Base-by-base conservation (phyloP, 2,329 filamentous ascomycete species). In the Dactylellina parvicollis region DNA sequence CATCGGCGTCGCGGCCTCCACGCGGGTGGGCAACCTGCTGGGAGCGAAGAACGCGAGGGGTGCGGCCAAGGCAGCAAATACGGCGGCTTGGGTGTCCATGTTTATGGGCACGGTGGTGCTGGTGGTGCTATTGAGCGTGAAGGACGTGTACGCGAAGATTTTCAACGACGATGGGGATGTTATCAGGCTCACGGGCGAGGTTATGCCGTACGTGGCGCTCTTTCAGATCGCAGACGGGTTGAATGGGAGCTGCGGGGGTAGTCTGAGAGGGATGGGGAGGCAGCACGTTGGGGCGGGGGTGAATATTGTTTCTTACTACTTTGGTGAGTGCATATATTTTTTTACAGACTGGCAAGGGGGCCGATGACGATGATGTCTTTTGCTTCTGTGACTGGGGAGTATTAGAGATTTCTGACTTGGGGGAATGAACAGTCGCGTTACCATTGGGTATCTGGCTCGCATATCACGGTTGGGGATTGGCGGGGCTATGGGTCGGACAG, bases 171-270 rank as follows among this genome's bases (percentile, higher is more conserved):
- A 96, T 76, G 81, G 86, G 18, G 81, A 84, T 0, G 92, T 96
- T 0, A 84, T 96, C 44, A 82, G 79, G 7, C 85, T 96, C 0
- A 93, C 92, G 0, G 87, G 89, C 0, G 82, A 89, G 14, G 90
- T 96, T 24, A 88, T 96, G 83, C 92, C 92, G 0, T 94, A 89
- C 77, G 92, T 96, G 0, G 92, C 92, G 0, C 83, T 96, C 1
- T 96, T 96, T 81, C 92, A 96, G 82, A 93, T 96, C 71, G 92
- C 92, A 0, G 92, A 96, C 79, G 92, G 92, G 0, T 82, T 96
- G 32, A 95, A 95, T 77, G 92, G 92, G 0, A 90, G 88, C 71
- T 96, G 92, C 78, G 92, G 92, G 0, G 92, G 92, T 0, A 87
- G 88, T 18, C 81, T 96, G 12, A 82, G 92, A 75, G 92, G 92